Base-by-base conservation (phyloP, 345 rosid species). In the Brassica nigra region DNA sequence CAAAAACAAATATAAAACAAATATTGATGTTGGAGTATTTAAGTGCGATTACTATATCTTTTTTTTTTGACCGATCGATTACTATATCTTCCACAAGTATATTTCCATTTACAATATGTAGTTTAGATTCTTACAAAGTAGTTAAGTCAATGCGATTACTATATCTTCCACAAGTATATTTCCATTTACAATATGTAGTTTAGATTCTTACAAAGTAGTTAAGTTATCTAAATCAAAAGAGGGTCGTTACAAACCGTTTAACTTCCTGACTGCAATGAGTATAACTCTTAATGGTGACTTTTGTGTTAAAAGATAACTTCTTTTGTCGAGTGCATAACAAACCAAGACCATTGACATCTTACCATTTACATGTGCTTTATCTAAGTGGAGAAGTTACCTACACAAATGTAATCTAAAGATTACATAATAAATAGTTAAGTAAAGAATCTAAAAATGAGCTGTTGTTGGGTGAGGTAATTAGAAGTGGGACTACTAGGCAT, bases 401-500 rank as follows among this genome's bases (percentile, higher is more conserved):
- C 18, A 29, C 18, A 62, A 39, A 66, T 52, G 16, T 39, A n/a
- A 58, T 44, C 11, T 34, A 28, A 28, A 70, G 52, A 55, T 29
- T 54, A 54, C 67, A 66, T 42, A 57, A 66, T 42, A 57, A 44
- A 58, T 57, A 29, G 33, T 42, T 44, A 23, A 66, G 31, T 31
- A 71, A 30, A 73, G 59, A 71, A 65, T 29, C 16, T 66, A 66
- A 66, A 59, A 3, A 67, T 80, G 71, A 74, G 83, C 28, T 74
- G 78, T 74, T 80, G 75, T 74, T 79, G 78, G 75, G 78, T 68
- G 71, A 68, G 59, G 61, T 52, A 62, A 80, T 62, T 49, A 68
- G 70, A 62, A 70, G 75, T 79, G 78, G 82, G 75, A 42, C 75
- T 57, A 68, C 62, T 49, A 68, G 69, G 75, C 66, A 80, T 62